These are phyloP conservation scores for Penicillium sp. DNA, from an alignment of 2,329 filamentous ascomycete genomes.

Conservation along the genomic window DNA sequence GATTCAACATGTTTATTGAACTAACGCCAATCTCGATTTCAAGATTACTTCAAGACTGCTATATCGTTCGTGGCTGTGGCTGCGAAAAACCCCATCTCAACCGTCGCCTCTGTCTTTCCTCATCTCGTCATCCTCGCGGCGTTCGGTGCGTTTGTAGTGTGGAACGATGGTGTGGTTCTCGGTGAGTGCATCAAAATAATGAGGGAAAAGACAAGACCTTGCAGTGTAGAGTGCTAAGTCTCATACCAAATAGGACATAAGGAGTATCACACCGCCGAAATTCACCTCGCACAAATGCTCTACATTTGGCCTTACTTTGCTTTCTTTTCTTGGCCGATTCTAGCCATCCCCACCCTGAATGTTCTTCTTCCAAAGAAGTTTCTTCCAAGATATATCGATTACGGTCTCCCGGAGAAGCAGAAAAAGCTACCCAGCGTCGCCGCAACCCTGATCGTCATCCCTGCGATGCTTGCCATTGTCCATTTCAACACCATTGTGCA, in stretches of 20 bases:
- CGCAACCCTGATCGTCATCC: slow-evolving; percentile 32
- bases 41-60: slow-evolving; percentile 47
- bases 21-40: slow-evolving; percentile 19
- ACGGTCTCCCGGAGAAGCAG: slow-evolving; percentile 28
- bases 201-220: background rate
- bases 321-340: slow-evolving; percentile 81
- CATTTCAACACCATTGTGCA: slow-evolving; percentile 88
- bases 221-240: background rate
- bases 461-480: slow-evolving; percentile 49
- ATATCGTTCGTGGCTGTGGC: slow-evolving; percentile 60
- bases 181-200: slow-evolving; percentile 46
- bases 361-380: slow-evolving; percentile 28
- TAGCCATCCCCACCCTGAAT: slow-evolving; percentile 52
- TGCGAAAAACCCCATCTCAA: slow-evolving; percentile 36
- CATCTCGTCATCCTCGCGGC: slow-evolving; percentile 57
- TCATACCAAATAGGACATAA: slow-evolving; percentile 64
- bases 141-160: slow-evolving; percentile 70
- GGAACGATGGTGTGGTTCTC: slow-evolving; percentile 89
- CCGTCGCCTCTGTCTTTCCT: slow-evolving; percentile 41
- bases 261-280: slow-evolving; percentile 81
- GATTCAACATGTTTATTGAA: background rate
- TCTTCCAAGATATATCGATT: slow-evolving; percentile 31
- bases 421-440: slow-evolving; percentile 35
- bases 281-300: slow-evolving; percentile 87
- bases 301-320: slow-evolving; percentile 88